Conservation (phyloP, 257 asterid species). For the Craterostigma plantagineum region DNA sequence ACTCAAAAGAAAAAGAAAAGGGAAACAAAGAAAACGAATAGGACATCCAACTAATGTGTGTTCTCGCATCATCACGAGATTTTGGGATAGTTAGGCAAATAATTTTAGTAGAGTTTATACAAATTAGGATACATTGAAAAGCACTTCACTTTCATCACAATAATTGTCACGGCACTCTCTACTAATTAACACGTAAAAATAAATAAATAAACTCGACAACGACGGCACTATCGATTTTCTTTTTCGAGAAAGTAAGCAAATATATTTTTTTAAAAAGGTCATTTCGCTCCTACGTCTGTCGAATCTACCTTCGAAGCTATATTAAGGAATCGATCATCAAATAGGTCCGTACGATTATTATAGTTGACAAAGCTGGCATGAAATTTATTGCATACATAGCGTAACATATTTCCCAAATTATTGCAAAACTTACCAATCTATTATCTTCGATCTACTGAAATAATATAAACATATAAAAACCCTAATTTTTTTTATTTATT, state of each 20-base stretch:
- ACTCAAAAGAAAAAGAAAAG: slow-evolving; percentile 6
- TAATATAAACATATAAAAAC: too few species aligned
- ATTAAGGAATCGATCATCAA: too few species aligned
- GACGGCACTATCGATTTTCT: slow-evolving; percentile 6
- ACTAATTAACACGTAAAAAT: too few species aligned
- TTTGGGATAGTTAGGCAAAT: slow-evolving; percentile 22
- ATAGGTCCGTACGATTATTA: too few species aligned
- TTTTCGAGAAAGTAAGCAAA: slow-evolving; percentile 12
- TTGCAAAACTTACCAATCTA: too few species aligned
- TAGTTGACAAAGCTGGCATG: too few species aligned
- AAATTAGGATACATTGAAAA: slow-evolving; percentile 5
- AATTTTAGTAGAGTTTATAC: slow-evolving; percentile 15
- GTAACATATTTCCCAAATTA: too few species aligned
- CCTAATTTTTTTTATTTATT: too few species aligned
- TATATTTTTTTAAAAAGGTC: slow-evolving; percentile 14
- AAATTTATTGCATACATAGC: too few species aligned
- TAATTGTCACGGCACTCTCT: slow-evolving; percentile 7
- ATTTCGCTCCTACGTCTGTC: slow-evolving; percentile 2
- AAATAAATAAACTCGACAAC: too few species aligned
- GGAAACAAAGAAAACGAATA: neutral
- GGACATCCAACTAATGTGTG: slow-evolving; percentile 19
- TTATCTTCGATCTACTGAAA: too few species aligned
- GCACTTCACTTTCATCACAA: slow-evolving; percentile 1
- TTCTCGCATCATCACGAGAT: slow-evolving; percentile 3
- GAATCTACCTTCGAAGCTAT: too few species aligned